phyloP scores from a whole-genome alignment of 2,329 filamentous ascomycete species.

The Camillea tinctor region DNA sequence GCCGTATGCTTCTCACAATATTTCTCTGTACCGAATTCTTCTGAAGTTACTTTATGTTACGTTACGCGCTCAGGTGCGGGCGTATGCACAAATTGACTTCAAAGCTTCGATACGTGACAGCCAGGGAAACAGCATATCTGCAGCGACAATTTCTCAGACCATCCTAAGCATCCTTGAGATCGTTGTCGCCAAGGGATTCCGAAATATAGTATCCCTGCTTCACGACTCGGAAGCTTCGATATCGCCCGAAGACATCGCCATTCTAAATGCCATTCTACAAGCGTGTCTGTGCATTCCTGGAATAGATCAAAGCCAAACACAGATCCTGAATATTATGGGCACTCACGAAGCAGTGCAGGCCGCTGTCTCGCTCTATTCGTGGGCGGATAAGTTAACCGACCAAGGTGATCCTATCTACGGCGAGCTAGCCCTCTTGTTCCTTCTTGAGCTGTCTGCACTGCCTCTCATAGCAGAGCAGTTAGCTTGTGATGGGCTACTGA shows the following conservation, averaged over 20 bases:
- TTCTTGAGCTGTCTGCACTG: conserved; percentile 82
- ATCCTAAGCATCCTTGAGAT: conserved; percentile 78
- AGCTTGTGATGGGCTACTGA: conserved; percentile 80
- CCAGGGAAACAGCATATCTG: conserved; percentile 33
- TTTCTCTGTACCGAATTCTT: conserved; percentile 77
- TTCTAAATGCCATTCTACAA: conserved; percentile 86
- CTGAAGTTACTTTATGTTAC: conserved; percentile 83
- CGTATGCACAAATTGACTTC: conserved; percentile 21
- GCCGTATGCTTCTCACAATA: conserved; percentile 50
- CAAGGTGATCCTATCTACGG: conserved; percentile 87
- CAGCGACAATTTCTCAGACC: conserved; percentile 53
- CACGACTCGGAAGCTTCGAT: conserved; percentile 70
- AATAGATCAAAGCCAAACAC: conserved; percentile 67
- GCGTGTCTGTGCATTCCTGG: conserved; percentile 77
- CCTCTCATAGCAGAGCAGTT: conserved; percentile 83
- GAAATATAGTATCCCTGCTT: conserved; percentile 74
- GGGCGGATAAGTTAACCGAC: conserved; percentile 79
- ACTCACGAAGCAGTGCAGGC: conserved; percentile 75
- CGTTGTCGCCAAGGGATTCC: conserved; percentile 79
- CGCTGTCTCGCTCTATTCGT: conserved; percentile 85
- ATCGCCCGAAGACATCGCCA: conserved; percentile 76
- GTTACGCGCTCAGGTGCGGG: conserved; percentile 62
- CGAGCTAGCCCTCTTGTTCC: conserved; percentile 84
- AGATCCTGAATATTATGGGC: conserved; percentile 68
- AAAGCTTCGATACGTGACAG: conserved; percentile 26